Percentiles rank a stretch among this genome's conserved stretches.
These are phyloP conservation scores for Aspergillus sp. DNA, from an alignment of 2,329 filamentous ascomycete species.

Conservation along the genomic window DNA sequence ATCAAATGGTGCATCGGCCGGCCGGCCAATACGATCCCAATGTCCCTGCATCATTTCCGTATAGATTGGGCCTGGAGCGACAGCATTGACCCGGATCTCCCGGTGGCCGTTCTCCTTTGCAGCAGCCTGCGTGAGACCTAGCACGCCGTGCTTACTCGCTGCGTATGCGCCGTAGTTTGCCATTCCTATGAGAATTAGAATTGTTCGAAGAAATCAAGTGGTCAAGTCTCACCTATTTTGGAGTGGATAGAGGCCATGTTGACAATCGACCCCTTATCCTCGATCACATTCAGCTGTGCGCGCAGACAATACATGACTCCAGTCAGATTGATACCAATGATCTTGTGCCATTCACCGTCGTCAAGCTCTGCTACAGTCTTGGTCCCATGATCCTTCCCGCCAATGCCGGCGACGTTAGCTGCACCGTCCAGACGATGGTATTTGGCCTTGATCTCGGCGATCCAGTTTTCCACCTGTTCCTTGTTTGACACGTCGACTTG, in stretches of 20 bases:
- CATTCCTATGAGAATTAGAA: no score
- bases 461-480: neutral
- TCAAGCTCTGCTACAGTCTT: neutral
- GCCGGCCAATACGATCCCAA: neutral
- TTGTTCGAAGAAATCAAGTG: no score
- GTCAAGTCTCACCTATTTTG: no score
- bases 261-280: constrained; percentile 2
- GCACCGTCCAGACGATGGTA: neutral
- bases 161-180: constrained; percentile 1
- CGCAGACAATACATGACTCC: neutral
- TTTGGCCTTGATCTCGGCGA: neutral
- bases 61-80: constrained; percentile 3
- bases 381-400: neutral
- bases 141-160: neutral
- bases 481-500: neutral
- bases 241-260: constrained; percentile 1
- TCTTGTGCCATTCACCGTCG: neutral
- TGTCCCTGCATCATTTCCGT: neutral
- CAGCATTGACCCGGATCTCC: constrained; percentile 2
- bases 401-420: neutral
- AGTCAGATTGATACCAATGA: neutral
- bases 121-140: neutral
- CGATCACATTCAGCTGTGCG: neutral
- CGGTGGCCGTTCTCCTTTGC: constrained; percentile 5
- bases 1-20: no score